These are phyloP conservation scores for Annulohypoxylon bovei DNA, from an alignment of 495 filamentous ascomycete genomes.

Conservation along the genomic window DNA sequence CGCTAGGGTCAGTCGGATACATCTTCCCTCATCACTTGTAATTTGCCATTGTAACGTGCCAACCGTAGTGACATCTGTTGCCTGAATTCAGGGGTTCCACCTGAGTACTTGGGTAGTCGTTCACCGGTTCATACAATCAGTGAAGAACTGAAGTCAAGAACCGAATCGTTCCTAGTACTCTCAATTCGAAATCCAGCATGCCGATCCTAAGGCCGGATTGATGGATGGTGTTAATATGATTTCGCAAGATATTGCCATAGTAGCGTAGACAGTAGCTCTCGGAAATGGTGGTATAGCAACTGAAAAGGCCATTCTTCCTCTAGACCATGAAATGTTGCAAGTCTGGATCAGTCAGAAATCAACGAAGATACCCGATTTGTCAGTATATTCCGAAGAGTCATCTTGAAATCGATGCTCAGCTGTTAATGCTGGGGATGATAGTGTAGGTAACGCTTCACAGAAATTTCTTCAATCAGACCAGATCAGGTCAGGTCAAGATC, in stretches of 20 bases:
- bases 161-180: neutral
- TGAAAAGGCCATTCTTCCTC: neutral
- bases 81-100: neutral
- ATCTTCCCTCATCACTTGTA: neutral
- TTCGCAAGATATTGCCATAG: conserved; percentile 18
- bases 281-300: neutral
- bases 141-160: neutral
- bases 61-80: conserved; percentile 2
- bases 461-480: neutral
- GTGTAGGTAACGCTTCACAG: neutral
- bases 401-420: neutral
- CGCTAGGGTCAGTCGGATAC: neutral
- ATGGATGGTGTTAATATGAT: neutral
- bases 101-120: conserved; percentile 1
- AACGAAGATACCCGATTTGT: neutral
- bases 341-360: neutral
- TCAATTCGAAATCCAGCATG: neutral
- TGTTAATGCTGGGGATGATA: neutral
- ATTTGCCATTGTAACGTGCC: conserved; percentile 22
- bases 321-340: neutral
- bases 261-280: neutral
- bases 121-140: neutral
- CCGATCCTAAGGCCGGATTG: neutral
- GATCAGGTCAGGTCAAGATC: neutral
- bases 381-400: neutral